Evolutionary conservation across 192 early-diverging fungal genomes (phyloP), one percentile per base, ranked within the genome.

Genomic region (Coemansia sp.): DNA sequence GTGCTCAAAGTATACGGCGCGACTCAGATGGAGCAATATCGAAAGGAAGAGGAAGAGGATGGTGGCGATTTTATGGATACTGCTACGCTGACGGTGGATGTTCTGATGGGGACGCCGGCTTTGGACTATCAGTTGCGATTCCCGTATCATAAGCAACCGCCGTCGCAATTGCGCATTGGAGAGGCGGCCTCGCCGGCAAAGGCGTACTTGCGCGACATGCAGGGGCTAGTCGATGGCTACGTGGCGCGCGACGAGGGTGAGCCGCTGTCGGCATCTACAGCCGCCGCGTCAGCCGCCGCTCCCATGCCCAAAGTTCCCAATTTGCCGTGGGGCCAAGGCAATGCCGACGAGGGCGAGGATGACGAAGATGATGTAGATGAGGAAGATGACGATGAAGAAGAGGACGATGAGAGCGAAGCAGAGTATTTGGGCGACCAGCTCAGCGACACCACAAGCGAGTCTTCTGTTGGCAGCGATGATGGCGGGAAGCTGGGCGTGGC

Each of bases 11-110:
- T 95, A 0, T 92, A 93, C 78, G 98, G 98, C 0, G 90, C 88
- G n/a, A 92, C 93, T 1, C 94, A 94, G 78, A 89, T 96, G 87
- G 98, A 97, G 70, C 90, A 93, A 63, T 91, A 90, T 53, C 87
- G 88, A 58, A 79, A 86, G 36, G 89, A 90, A 19, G 85, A 86
- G 42, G 78, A 80, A 9, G 71, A 80, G 37, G 81, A 78, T 41
- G 63, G 50, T 37, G 68, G 59, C 59, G 72, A 67, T 19, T 57
- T 75, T 75, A 46, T 66, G 31, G 81, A 84, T n/a, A 66, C 73
- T 0, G 70, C 80, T 15, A 77, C 81, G 23, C 29, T 78, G 38
- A 74, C 81, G 0, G 72, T 82, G 3, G 72, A 77, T 36, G 50
- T 64, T 8, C 23, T 81, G 67, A 72, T 53, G 12, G 71, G 69